These are phyloP conservation scores for Phanerodontia chrysosporium DNA, from an alignment of 768 basidiomycete genomes.

Conservation along the genomic window DNA sequence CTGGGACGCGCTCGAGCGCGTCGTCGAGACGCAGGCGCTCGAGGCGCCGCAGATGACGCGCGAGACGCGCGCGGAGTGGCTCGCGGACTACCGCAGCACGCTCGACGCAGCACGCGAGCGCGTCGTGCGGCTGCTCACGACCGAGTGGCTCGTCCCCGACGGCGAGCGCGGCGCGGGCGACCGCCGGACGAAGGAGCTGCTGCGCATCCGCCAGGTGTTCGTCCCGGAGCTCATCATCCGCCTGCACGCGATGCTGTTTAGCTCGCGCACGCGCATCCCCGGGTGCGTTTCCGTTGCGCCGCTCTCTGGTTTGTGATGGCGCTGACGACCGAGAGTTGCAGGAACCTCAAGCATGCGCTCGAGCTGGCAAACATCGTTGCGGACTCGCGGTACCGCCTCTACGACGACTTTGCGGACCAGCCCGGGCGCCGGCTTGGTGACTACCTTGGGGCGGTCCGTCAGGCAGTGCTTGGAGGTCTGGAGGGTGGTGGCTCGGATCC, in stretches of 20 bases:
- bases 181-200: constrained; percentile 59
- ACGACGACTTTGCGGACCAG: constrained; percentile 74
- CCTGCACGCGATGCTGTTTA: constrained; percentile 67
- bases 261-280: constrained; percentile 59
- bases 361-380: constrained; percentile 82
- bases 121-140: constrained; percentile 66
- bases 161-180: constrained; percentile 31
- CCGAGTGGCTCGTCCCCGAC: constrained; percentile 57
- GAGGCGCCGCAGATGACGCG: constrained; percentile 55
- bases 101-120: constrained; percentile 63
- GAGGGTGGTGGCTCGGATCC: constrained; percentile 77
- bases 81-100: constrained; percentile 55
- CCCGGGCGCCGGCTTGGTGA: constrained; percentile 60
- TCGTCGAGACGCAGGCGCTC: constrained; percentile 55
- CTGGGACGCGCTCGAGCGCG: constrained; percentile 61
- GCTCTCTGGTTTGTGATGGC: background rate
- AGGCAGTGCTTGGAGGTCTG: constrained; percentile 66
- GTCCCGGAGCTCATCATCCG: constrained; percentile 87
- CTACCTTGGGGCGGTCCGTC: constrained; percentile 71
- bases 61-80: constrained; percentile 57
- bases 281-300: constrained; percentile 40
- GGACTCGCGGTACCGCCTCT: constrained; percentile 80
- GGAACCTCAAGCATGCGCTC: constrained; percentile 73
- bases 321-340: constrained; percentile 27
- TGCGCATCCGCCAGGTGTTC: constrained; percentile 83